Evolutionary conservation across 768 basidiomycete genomes (phyloP).

Genomic region (Saitozyma podzolica): DNA sequence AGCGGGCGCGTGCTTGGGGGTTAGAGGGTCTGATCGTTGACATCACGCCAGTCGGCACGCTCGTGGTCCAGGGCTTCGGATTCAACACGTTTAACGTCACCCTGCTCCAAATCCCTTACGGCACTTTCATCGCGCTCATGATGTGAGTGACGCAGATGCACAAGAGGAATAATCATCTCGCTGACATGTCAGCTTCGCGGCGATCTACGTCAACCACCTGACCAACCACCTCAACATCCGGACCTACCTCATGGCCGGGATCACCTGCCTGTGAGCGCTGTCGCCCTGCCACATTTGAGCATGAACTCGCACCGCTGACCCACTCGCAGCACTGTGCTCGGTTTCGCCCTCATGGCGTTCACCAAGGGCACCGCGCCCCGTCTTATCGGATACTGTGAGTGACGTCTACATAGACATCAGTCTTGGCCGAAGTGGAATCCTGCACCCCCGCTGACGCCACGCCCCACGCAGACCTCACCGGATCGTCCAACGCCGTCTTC

Average conservation of each 20-base stretch:
- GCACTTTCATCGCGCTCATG: conserved; percentile 36
- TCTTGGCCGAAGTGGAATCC: background rate
- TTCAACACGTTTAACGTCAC: conserved; percentile 30
- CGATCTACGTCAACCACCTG: conserved; percentile 34
- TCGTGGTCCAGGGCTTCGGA: conserved; percentile 35
- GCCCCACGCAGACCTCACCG: conserved; percentile 29
- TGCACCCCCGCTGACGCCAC: background rate
- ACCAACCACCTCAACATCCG: conserved; percentile 36
- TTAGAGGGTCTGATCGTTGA: background rate
- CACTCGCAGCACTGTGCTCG: conserved; percentile 20
- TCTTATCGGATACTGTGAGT: conserved; percentile 35
- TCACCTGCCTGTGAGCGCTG: conserved; percentile 16
- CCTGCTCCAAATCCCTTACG: conserved; percentile 41
- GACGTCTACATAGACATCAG: background rate
- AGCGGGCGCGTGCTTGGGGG: background rate
- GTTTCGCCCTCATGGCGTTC: conserved; percentile 38
- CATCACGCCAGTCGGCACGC: conserved; percentile 19
- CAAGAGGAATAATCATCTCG: background rate
- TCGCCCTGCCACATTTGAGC: background rate
- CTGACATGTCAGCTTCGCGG: conserved; percentile 12
- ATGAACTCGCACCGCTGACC: background rate
- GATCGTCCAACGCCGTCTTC: conserved; percentile 42
- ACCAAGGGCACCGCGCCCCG: conserved; percentile 32
- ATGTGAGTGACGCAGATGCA: conserved; percentile 5
- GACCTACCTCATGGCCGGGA: conserved; percentile 37